phyloP scores from a whole-genome alignment of 108 stramenopile genomes.

The Nitzschia sp. region DNA sequence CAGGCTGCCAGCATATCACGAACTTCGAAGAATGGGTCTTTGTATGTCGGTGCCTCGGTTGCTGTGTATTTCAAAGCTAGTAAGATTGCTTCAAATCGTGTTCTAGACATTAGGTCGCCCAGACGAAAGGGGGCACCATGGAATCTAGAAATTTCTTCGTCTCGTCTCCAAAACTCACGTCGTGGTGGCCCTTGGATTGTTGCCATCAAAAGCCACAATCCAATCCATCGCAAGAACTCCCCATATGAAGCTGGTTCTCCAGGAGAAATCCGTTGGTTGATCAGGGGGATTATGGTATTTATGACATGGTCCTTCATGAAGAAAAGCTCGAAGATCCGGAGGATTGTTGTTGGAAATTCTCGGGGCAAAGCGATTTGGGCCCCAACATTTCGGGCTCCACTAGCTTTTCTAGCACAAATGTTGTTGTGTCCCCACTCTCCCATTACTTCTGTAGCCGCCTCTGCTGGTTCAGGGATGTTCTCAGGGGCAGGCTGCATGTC shows the following conservation, averaged over 20 bases:
- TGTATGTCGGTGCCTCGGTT: neutral
- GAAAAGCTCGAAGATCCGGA: too few species aligned
- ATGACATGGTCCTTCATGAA: too few species aligned
- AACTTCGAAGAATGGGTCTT: slow-evolving; percentile 32
- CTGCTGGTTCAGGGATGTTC: neutral
- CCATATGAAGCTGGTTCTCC: neutral
- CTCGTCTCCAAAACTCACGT: neutral
- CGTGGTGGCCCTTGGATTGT: neutral
- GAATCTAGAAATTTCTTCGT: neutral
- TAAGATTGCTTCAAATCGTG: neutral
- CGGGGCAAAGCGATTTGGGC: neutral
- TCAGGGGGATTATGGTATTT: too few species aligned
- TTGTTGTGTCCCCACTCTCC: neutral
- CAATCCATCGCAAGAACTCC: too few species aligned
- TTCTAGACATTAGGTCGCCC: neutral
- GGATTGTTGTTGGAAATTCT: too few species aligned
- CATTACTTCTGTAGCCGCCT: neutral
- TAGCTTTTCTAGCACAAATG: neutral
- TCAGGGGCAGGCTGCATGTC: neutral
- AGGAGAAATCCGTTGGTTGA: neutral
- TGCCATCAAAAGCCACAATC: neutral
- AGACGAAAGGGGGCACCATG: neutral
- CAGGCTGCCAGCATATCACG: slow-evolving; percentile 26
- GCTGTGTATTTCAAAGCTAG: neutral
- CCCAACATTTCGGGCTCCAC: neutral